Percentiles rank a stretch among this genome's conserved stretches.
Conservation (phyloP, 768 basidiomycete genomes). For the Lentinula detonsa region DNA sequence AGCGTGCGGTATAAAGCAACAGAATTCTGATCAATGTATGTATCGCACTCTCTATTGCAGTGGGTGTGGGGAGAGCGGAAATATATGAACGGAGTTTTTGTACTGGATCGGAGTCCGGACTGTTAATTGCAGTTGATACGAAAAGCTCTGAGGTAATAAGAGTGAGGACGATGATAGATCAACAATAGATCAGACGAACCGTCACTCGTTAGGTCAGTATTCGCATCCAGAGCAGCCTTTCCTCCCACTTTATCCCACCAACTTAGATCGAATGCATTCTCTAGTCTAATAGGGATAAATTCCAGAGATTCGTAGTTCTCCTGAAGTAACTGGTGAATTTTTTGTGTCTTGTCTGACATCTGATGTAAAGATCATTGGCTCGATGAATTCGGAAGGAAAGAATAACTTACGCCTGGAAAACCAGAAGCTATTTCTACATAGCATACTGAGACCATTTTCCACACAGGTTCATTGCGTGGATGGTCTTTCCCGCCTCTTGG, state of each 20-base stretch:
- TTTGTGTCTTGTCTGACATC: slow-evolving; percentile 51
- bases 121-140: slow-evolving; percentile 9
- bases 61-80: slow-evolving; percentile 65
- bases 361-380: slow-evolving; percentile 20
- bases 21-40: slow-evolving; percentile 60
- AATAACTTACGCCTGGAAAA: slow-evolving; percentile 48
- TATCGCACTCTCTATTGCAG: slow-evolving; percentile 56
- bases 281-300: slow-evolving; percentile 59
- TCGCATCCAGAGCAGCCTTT: slow-evolving; percentile 19
- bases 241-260: slow-evolving; percentile 60
- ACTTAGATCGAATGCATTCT: slow-evolving; percentile 63
- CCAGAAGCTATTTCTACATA: slow-evolving; percentile 67
- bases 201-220: slow-evolving; percentile 48
- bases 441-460: slow-evolving; percentile 57
- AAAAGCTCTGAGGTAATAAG: background rate
- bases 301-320: slow-evolving; percentile 44
- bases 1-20: slow-evolving; percentile 58
- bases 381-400: slow-evolving; percentile 4
- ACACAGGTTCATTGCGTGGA: slow-evolving; percentile 55
- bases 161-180: background rate
- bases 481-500: slow-evolving; percentile 55
- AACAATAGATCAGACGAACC: slow-evolving; percentile 23
- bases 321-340: slow-evolving; percentile 36
- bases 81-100: slow-evolving; percentile 45
- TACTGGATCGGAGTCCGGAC: slow-evolving; percentile 19